Percentiles rank a stretch among this genome's conserved stretches.
Conservation (phyloP, 495 filamentous ascomycete species). For the Filosporella fistucella region DNA sequence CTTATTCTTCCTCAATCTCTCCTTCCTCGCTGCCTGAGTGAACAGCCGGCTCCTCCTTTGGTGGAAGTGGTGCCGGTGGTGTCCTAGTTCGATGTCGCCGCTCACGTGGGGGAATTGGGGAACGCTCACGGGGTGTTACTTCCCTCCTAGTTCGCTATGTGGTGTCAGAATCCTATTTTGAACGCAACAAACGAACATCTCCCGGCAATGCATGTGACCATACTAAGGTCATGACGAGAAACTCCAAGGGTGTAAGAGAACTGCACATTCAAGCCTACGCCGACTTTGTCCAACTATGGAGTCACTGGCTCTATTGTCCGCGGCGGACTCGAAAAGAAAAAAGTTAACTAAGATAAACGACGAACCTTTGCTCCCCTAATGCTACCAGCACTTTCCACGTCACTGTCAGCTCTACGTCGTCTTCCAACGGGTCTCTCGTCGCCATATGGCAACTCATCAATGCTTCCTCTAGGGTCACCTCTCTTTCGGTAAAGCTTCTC, state of each 20-base stretch:
- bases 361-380: slow-evolving; percentile 58
- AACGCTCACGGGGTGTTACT: slow-evolving; percentile 51
- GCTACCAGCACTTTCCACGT: slow-evolving; percentile 65
- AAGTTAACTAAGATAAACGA: slow-evolving; percentile 4
- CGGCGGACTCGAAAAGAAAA: too few relatives aligned
- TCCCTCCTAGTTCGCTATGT: slow-evolving; percentile 58
- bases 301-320: too few relatives aligned
- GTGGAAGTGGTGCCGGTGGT: slow-evolving; percentile 36
- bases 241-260: too few relatives aligned
- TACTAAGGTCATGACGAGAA: too few relatives aligned
- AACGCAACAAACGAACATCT: too few relatives aligned
- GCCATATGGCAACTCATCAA: slow-evolving; percentile 84
- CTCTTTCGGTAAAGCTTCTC: slow-evolving; percentile 81
- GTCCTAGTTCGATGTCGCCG: slow-evolving; percentile 51
- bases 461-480: slow-evolving; percentile 67
- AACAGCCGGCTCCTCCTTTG: slow-evolving; percentile 62
- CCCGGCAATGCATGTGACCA: too few relatives aligned
- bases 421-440: slow-evolving; percentile 62
- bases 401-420: slow-evolving; percentile 68
- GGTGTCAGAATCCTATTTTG: background rate
- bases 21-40: slow-evolving; percentile 94
- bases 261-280: too few relatives aligned
- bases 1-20: slow-evolving; percentile 90
- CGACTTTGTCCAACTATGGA: too few relatives aligned
- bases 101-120: slow-evolving; percentile 43